Base-by-base conservation (phyloP, 2,329 filamentous ascomycete species). In the Hirsutella rhossiliensis region DNA sequence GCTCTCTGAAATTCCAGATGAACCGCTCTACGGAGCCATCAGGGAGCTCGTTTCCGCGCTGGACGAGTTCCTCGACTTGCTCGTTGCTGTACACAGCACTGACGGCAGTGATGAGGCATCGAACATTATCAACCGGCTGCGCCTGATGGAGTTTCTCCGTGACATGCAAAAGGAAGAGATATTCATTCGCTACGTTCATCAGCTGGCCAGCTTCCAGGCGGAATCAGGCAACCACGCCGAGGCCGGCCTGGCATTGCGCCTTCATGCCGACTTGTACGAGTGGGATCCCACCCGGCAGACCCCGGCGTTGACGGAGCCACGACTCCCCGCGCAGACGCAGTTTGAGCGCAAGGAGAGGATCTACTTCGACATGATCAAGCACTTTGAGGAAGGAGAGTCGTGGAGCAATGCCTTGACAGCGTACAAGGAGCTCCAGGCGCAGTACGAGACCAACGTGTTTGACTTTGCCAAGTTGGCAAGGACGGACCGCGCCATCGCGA, bases 91-190 rank as follows among this genome's bases (percentile, higher is more conserved):
- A 1, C 87, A 96, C 58, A 84, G 83, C 52, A 82, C 81, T 1
- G 86, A 86, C 43, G 73, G 71, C 32, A 75, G 71, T 5, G 83
- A 79, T 38, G 87, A 95, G 56, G 81, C 85, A 1, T 83, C 84
- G 8, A 79, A 85, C 48, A 84, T 94, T 50, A 86, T 95, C 62
- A 88, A 96, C 61, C 87, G 87, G 1, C 68, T 97, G 42, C 80
- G 87, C 45, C 69, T 97, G 23, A 96, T 97, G 89, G 87, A 96
- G 54, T 97, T 96, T 64, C 74, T 97, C 53, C 84, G 88, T 51
- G 88, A 96, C 58, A 94, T 96, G 83, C 86, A 94, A 52, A 94
- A 94, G 57, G 88, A 95, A 60, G 89, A 96, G 56, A 95, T 96
- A 45, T 97, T 95, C 62, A 84, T 95, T 50, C 83, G 88, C 51